Percentiles rank a stretch among this genome's conserved stretches.
Evolutionary conservation across 202 grass and related monocot species (phyloP).

Genomic region (Musa balbisiana): DNA sequence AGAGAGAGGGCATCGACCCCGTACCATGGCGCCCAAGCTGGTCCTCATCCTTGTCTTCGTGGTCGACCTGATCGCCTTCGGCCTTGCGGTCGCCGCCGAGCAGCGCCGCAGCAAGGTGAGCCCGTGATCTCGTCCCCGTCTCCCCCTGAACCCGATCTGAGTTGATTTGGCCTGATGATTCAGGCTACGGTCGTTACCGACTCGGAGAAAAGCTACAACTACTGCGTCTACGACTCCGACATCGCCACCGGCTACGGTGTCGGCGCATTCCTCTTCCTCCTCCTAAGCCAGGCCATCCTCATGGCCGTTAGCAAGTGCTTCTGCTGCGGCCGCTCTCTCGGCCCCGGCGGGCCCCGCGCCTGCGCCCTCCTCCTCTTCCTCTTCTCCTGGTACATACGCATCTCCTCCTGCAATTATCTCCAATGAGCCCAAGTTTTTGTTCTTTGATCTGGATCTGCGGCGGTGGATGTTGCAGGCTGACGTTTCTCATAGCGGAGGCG

Average conservation of each 20-base stretch:
- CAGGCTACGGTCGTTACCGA: slow-evolving; percentile 55
- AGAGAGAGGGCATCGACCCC: too few relatives aligned
- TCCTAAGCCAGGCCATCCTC: slow-evolving; percentile 52
- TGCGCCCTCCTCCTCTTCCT: slow-evolving; percentile 78
- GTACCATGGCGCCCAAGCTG: too few relatives aligned
- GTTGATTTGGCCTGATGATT: not conserved
- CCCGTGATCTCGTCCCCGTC: not conserved
- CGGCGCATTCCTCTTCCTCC: slow-evolving; percentile 57
- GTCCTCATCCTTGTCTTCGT: slow-evolving; percentile 20
- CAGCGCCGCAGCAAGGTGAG: slow-evolving; percentile 58
- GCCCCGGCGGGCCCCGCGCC: slow-evolving; percentile 58
- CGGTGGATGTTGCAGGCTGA: slow-evolving; percentile 34
- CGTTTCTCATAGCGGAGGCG: slow-evolving; percentile 72
- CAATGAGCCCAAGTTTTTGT: not conserved
- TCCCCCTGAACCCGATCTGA: not conserved
- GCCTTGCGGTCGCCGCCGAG: slow-evolving; percentile 30
- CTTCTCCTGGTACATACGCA: slow-evolving; percentile 52
- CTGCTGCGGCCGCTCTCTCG: slow-evolving; percentile 59
- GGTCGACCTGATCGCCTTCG: slow-evolving; percentile 50
- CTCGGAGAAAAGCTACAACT: slow-evolving; percentile 45
- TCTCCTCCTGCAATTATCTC: not conserved
- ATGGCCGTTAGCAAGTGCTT: slow-evolving; percentile 67
- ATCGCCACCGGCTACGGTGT: slow-evolving; percentile 53
- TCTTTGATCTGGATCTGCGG: not conserved
- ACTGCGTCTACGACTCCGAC: slow-evolving; percentile 75